A percentile compares a stretch with the other conserved stretches of the same genome.
Evolutionary conservation across 2,329 filamentous ascomycete genomes (phyloP).

Genomic region (Madurella mycetomatis): DNA sequence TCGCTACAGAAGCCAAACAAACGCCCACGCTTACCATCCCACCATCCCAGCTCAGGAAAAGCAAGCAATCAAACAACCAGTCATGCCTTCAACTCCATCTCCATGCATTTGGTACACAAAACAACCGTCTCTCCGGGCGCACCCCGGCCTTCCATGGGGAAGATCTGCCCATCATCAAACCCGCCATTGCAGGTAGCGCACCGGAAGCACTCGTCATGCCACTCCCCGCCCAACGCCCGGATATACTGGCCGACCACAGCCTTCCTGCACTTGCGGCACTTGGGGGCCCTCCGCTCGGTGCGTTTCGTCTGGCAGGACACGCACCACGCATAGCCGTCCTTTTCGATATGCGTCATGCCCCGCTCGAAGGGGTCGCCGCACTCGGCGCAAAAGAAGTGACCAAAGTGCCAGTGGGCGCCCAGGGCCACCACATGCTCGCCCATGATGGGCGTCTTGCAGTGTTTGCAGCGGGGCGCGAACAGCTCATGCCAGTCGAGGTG

Average conservation of each 20-base stretch:
- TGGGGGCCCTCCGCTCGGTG: slow-evolving; percentile 80
- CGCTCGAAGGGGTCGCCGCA: slow-evolving; percentile 90
- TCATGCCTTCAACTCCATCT: slow-evolving; percentile 54
- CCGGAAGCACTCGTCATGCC: slow-evolving; percentile 89
- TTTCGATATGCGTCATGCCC: slow-evolving; percentile 73
- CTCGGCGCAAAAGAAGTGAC: slow-evolving; percentile 98
- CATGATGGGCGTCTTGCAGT: slow-evolving; percentile 93
- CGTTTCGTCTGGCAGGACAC: slow-evolving; percentile 87
- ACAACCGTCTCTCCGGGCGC: slow-evolving; percentile 45
- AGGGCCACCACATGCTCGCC: slow-evolving; percentile 92
- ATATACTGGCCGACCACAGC: slow-evolving; percentile 89
- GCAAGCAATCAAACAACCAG: slow-evolving; percentile 13
- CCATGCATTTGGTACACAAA: slow-evolving; percentile 58
- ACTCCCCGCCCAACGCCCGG: slow-evolving; percentile 82
- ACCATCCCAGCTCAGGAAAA: not conserved
- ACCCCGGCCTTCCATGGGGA: slow-evolving; percentile 49
- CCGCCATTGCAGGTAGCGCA: slow-evolving; percentile 61
- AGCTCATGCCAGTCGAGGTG: slow-evolving; percentile 98
- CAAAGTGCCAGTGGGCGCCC: slow-evolving; percentile 92
- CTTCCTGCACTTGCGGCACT: slow-evolving; percentile 78
- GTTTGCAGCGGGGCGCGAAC: slow-evolving; percentile 89
- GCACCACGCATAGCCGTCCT: slow-evolving; percentile 97
- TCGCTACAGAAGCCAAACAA: not conserved
- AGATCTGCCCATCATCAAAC: slow-evolving; percentile 63
- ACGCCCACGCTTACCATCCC: slow-evolving; percentile 1